phyloP scores from a whole-genome alignment of 768 basidiomycete genomes.

The Amyloporia xantha region DNA sequence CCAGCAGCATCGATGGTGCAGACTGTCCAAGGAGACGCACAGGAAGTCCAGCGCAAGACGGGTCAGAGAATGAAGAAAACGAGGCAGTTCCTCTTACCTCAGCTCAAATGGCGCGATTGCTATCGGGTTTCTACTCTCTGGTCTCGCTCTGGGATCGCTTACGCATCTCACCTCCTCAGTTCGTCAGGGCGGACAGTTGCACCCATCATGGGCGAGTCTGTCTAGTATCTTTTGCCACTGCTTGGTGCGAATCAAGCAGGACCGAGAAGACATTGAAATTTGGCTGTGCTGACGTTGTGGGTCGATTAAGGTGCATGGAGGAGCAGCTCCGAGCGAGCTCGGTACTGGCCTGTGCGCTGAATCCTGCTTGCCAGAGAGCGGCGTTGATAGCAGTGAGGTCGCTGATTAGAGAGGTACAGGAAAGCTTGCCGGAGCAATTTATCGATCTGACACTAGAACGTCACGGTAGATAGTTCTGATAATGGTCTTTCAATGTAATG shows the following conservation, averaged over 20 bases:
- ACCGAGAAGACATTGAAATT: constrained; percentile 20
- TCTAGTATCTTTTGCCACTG: constrained; percentile 29
- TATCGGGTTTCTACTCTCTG: constrained; percentile 31
- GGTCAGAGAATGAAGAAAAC: not conserved
- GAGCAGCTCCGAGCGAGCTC: constrained; percentile 25
- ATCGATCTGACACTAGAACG: constrained; percentile 4
- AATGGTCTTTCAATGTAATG: no score
- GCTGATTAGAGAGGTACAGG: constrained; percentile 17
- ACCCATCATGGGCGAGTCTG: constrained; percentile 30
- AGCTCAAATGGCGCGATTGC: constrained; percentile 27
- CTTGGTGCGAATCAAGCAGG: constrained; percentile 27
- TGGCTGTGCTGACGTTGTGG: constrained; percentile 30
- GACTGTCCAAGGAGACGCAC: not conserved
- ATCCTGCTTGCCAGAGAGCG: constrained; percentile 26
- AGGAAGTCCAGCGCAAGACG: not conserved
- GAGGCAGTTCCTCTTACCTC: constrained; percentile 19
- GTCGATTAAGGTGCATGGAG: constrained; percentile 28
- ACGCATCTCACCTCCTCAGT: constrained; percentile 21
- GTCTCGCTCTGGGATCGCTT: constrained; percentile 28
- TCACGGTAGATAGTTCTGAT: no score
- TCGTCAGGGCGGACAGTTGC: constrained; percentile 27
- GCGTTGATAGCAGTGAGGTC: constrained; percentile 30
- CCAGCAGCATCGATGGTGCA: not conserved
- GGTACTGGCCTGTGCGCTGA: constrained; percentile 27
- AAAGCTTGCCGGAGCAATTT: constrained; percentile 17